Conservation (phyloP, 805 yeast genomes). For the Diddensiella santjacobensis region DNA sequence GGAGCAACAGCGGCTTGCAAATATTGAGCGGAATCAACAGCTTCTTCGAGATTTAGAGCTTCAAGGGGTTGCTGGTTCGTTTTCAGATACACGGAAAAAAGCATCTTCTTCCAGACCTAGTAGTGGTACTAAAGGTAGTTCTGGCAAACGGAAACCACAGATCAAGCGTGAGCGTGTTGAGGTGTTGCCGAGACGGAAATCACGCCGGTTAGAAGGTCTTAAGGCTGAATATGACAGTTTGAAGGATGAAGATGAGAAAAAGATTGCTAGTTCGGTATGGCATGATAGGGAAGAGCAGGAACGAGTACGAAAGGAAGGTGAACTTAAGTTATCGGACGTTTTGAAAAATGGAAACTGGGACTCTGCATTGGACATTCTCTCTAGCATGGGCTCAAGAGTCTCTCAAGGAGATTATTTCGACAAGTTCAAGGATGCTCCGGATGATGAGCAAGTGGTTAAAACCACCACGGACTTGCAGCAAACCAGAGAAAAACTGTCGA, state of each 20-base stretch:
- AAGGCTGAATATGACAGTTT: constrained; percentile 48
- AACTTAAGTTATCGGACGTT: constrained; percentile 30
- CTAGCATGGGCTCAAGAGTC: constrained; percentile 26
- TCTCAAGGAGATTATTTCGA: constrained; percentile 37
- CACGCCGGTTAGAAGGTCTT: constrained; percentile 74
- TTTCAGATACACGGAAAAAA: constrained; percentile 34
- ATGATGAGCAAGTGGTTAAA: constrained; percentile 20
- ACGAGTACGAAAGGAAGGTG: constrained; percentile 48
- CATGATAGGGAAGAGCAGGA: constrained; percentile 41
- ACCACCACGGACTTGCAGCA: constrained; percentile 48
- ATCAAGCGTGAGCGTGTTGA: constrained; percentile 24
- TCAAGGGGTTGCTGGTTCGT: constrained; percentile 51
- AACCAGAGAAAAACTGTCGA: constrained; percentile 52
- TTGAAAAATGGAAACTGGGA: constrained; percentile 36
- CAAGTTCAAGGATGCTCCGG: constrained; percentile 20
- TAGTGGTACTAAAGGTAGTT: constrained; percentile 17
- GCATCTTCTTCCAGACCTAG: constrained; percentile 28
- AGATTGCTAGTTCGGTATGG: constrained; percentile 24
- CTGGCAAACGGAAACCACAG: constrained; percentile 19
- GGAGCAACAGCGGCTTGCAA: constrained; percentile 32
- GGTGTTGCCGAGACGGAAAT: constrained; percentile 61
- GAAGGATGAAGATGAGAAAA: constrained; percentile 33
- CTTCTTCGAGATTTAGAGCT: constrained; percentile 69
- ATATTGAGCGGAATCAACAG: constrained; percentile 75
- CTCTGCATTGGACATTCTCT: constrained; percentile 32